A percentile compares a stretch with the other conserved stretches of the same genome.
Conservation (phyloP, 2,329 filamentous ascomycete species). For the Madurella mycetomatis region DNA sequence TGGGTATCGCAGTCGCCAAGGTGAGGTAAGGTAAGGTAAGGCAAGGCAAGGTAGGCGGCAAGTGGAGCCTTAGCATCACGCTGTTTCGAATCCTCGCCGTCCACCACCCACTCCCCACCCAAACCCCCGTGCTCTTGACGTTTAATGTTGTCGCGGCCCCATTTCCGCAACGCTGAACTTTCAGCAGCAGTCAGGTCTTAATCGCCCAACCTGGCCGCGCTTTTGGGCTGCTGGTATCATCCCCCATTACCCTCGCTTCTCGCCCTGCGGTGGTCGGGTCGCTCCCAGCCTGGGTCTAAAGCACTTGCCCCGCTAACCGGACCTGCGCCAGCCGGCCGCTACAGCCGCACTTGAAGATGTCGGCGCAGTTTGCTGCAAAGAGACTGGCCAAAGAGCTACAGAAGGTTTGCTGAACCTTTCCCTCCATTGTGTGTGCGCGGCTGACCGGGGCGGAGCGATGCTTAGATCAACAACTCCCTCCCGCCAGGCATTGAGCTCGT, state of each 20-base stretch:
- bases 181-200: neutral
- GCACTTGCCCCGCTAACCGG: neutral
- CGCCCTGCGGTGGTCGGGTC: no score
- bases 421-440: neutral
- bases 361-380: constrained; percentile 28
- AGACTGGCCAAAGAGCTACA: constrained; percentile 55
- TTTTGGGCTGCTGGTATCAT: neutral
- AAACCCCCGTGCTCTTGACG: neutral
- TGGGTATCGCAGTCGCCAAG: neutral
- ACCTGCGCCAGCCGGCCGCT: neutral
- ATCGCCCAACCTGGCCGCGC: neutral
- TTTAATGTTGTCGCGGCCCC: neutral
- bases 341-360: neutral
- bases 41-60: neutral
- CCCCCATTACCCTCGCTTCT: neutral
- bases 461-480: constrained; percentile 51
- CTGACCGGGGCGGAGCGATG: neutral
- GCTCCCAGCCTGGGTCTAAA: no score
- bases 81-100: neutral
- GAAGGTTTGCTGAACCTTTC: constrained; percentile 42
- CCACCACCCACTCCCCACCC: neutral
- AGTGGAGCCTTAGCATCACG: neutral
- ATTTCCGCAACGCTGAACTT: neutral
- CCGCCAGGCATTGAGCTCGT: constrained; percentile 74
- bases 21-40: no score